Evolutionary conservation across 352 stramenopile species (phyloP).

Genomic region (Pythium coloratum): DNA sequence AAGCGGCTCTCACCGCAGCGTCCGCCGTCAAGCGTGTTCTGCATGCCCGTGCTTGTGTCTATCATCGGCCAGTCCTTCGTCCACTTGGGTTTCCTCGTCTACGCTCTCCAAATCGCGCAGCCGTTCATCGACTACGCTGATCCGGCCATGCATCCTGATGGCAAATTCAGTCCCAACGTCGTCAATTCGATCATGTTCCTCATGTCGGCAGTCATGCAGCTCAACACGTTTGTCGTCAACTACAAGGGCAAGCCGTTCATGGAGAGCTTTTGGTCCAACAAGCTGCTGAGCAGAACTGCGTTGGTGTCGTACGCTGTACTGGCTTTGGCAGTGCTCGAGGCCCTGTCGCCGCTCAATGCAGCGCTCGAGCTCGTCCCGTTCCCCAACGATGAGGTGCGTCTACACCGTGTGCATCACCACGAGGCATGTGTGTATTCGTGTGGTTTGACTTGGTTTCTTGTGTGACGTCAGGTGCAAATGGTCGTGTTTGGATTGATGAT

Average conservation of each 20-base stretch:
- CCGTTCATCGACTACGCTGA: conserved; percentile 64
- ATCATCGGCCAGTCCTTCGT: conserved; percentile 92
- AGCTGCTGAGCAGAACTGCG: conserved; percentile 34
- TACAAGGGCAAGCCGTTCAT: conserved; percentile 59
- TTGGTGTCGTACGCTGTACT: conserved; percentile 35
- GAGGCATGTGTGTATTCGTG: neutral
- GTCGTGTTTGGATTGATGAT: conserved; percentile 52
- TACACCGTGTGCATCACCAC: neutral
- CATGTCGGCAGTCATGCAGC: conserved; percentile 72
- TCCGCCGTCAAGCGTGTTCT: conserved; percentile 91
- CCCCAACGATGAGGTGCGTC: conserved; percentile 37
- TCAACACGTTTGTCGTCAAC: conserved; percentile 58
- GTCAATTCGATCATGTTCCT: conserved; percentile 96
- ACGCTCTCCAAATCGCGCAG: conserved; percentile 45
- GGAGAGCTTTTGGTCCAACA: conserved; percentile 50
- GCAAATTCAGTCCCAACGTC: conserved; percentile 92
- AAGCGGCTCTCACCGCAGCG: conserved; percentile 72
- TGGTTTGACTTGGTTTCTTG: conserved; percentile 2
- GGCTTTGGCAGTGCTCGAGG: conserved; percentile 31
- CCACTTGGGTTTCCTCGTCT: conserved; percentile 84
- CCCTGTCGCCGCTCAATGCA: conserved; percentile 34
- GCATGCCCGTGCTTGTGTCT: conserved; percentile 74
- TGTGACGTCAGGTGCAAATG: conserved; percentile 36
- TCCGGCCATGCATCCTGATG: conserved; percentile 61
- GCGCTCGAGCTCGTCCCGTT: conserved; percentile 43